phyloP scores from a whole-genome alignment of 2,329 filamentous ascomycete genomes.

The Pezicula neosporulosa region DNA sequence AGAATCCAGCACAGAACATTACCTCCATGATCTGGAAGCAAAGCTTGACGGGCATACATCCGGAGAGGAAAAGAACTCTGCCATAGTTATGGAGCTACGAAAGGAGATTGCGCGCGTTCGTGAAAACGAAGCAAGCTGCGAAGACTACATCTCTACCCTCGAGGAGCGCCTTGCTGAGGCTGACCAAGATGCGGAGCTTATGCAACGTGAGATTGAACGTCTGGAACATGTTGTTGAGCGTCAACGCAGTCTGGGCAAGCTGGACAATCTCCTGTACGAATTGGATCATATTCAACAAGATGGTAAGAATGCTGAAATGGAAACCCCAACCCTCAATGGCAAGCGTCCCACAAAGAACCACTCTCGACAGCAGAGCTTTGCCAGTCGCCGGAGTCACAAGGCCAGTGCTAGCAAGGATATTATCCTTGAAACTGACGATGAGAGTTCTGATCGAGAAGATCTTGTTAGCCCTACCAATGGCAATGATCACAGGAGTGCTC shows the following conservation, averaged over 20 bases:
- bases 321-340: constrained; percentile 36
- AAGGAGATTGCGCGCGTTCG: constrained; percentile 86
- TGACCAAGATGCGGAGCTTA: constrained; percentile 91
- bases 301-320: constrained; percentile 37
- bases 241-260: constrained; percentile 88
- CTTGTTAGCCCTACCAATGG: constrained; percentile 12
- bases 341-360: constrained; percentile 47
- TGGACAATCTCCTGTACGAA: constrained; percentile 89
- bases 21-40: constrained; percentile 85
- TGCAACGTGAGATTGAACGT: constrained; percentile 94
- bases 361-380: constrained; percentile 48
- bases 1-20: constrained; percentile 86
- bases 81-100: constrained; percentile 79
- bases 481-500: constrained; percentile 16
- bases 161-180: constrained; percentile 94
- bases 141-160: constrained; percentile 95
- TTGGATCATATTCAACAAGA: constrained; percentile 74
- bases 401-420: constrained; percentile 30
- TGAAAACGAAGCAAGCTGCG: constrained; percentile 85
- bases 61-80: constrained; percentile 88
- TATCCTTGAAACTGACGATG: constrained; percentile 46
- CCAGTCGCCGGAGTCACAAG: constrained; percentile 50
- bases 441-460: constrained; percentile 15
- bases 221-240: constrained; percentile 94
- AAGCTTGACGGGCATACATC: constrained; percentile 88